These are phyloP conservation scores for Haplosporangium gracile DNA, from an alignment of 192 early-diverging fungal species.

Conservation along the genomic window DNA sequence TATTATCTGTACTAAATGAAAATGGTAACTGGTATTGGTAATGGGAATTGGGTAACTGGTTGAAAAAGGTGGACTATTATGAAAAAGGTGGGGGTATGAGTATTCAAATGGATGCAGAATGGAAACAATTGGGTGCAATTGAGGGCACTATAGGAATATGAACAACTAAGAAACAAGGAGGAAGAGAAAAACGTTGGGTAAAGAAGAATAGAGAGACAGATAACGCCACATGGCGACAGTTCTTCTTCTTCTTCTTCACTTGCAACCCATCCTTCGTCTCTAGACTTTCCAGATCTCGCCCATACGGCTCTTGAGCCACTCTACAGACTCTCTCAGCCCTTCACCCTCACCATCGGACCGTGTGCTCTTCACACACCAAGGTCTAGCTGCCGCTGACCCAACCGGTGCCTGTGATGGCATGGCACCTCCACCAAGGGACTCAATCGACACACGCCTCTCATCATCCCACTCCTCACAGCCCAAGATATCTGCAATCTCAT, in stretches of 20 bases:
- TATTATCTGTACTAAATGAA: too few species aligned
- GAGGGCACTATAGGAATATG: neutral
- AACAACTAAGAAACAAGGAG: neutral
- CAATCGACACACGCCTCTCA: neutral
- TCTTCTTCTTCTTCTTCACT: neutral
- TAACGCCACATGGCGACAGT: neutral
- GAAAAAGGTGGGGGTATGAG: too few species aligned
- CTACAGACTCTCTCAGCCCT: conserved; percentile 39
- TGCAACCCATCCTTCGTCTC: neutral
- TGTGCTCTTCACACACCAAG: conserved; percentile 55
- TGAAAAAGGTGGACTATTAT: too few species aligned
- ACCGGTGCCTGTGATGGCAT: neutral
- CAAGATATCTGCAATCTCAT: conserved; percentile 53
- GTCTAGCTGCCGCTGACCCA: conserved; percentile 9
- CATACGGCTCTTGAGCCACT: conserved; percentile 57
- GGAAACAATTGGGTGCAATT: neutral
- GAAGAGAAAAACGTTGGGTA: neutral
- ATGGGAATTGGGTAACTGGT: too few species aligned
- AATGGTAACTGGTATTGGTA: too few species aligned
- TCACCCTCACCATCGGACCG: conserved; percentile 48
- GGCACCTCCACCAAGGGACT: neutral
- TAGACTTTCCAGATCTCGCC: conserved; percentile 48
- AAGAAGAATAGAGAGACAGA: neutral
- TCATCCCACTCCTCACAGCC: conserved; percentile 55
- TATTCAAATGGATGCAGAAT: too few species aligned